Evolutionary conservation across 192 early-diverging fungal species (phyloP).

Genomic region (Coemansia sp.): DNA sequence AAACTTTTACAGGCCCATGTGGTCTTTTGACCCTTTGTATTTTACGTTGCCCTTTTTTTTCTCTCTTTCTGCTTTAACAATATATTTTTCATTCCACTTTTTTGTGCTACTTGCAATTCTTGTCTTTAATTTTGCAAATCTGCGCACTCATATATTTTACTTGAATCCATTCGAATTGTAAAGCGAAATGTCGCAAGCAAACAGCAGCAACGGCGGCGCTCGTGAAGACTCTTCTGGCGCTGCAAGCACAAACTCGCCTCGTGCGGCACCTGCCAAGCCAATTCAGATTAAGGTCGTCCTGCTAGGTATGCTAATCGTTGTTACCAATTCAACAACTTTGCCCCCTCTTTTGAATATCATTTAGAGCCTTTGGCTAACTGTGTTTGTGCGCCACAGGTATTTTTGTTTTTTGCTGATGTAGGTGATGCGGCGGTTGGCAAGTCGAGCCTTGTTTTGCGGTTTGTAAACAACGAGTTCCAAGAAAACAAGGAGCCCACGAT

Average conservation of each 20-base stretch:
- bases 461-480: conserved; percentile 92
- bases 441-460: conserved; percentile 91
- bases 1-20: background rate
- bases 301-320: conserved; percentile 50
- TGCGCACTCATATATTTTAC: conserved; percentile 7
- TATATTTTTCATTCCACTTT: conserved; percentile 3
- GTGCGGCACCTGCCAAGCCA: conserved; percentile 63
- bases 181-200: conserved; percentile 41
- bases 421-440: conserved; percentile 98
- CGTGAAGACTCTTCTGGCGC: conserved; percentile 21
- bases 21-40: too few species aligned
- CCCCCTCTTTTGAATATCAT: background rate
- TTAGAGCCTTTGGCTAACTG: background rate
- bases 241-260: conserved; percentile 16
- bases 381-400: background rate
- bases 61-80: conserved; percentile 7
- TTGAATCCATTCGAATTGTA: background rate
- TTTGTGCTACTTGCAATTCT: conserved; percentile 1
- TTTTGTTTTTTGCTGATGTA: conserved; percentile 20
- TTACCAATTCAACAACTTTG: background rate
- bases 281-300: conserved; percentile 98
- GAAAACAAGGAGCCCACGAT: conserved; percentile 99
- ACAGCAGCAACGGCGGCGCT: conserved; percentile 21
- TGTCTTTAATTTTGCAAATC: conserved; percentile 3
- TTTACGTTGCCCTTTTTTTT: background rate